Percentiles rank a stretch among this genome's conserved stretches.
Evolutionary conservation across 495 filamentous ascomycete species (phyloP).

Genomic region (Tuber borchii): DNA sequence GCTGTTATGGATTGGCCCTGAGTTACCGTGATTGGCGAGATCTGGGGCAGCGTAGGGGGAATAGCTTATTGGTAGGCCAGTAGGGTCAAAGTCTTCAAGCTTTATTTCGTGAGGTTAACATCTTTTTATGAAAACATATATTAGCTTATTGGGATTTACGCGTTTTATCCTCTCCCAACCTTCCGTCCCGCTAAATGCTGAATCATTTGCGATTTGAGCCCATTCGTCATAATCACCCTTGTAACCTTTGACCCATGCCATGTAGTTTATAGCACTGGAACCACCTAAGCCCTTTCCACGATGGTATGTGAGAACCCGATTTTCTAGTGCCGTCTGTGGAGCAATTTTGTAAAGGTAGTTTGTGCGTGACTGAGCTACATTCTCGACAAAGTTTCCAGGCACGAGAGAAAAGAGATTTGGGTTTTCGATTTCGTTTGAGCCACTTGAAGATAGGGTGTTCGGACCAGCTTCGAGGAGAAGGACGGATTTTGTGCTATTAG

Average conservation of each 20-base stretch:
- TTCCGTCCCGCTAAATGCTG: slow-evolving; percentile 37
- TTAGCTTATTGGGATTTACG: slow-evolving; percentile 10
- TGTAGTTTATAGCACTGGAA: slow-evolving; percentile 50
- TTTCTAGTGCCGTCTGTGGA: slow-evolving; percentile 37
- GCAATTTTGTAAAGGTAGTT: slow-evolving; percentile 34
- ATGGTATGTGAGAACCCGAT: slow-evolving; percentile 43
- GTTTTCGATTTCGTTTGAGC: slow-evolving; percentile 15
- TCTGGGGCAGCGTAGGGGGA: slow-evolving; percentile 22
- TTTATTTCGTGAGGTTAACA: slow-evolving; percentile 6
- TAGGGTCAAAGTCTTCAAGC: slow-evolving; percentile 29
- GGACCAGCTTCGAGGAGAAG: slow-evolving; percentile 30
- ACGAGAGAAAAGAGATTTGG: slow-evolving; percentile 25
- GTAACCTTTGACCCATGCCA: slow-evolving; percentile 44
- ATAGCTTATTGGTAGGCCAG: slow-evolving; percentile 19
- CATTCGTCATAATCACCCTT: slow-evolving; percentile 45
- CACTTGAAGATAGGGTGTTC: slow-evolving; percentile 24
- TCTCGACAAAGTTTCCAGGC: slow-evolving; percentile 35
- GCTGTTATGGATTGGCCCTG: slow-evolving; percentile 28
- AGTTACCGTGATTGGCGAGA: slow-evolving; percentile 17
- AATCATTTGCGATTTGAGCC: slow-evolving; percentile 32
- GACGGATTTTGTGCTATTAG: slow-evolving; percentile 20
- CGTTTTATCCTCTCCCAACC: slow-evolving; percentile 32
- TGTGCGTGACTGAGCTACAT: slow-evolving; percentile 24
- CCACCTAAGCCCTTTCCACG: slow-evolving; percentile 54
- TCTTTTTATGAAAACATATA: neutral